Base-by-base conservation (phyloP, 345 rosid species). In the Pugionium cornutum region DNA sequence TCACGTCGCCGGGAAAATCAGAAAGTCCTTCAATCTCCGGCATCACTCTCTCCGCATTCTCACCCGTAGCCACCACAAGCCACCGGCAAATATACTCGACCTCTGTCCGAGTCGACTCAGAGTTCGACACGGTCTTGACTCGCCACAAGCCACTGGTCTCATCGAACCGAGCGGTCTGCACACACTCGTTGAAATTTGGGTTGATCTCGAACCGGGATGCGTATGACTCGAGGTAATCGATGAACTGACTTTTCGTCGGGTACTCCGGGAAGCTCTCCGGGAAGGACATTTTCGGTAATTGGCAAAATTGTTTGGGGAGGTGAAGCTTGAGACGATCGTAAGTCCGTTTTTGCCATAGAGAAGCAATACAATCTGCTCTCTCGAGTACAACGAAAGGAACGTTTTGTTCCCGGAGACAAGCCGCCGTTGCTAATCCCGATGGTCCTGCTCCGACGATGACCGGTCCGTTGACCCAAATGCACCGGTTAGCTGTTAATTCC, bases 31-130 rank as follows among this genome's bases (percentile, higher is more conserved):
- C 84, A 28, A 90, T 68, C 1, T 83, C 95, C 28, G 99, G 97
- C 73, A 62, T 66, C 45, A 85, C 86, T 25, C 83, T 35, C 82
- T 86, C 97, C 1, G 99, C 97, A 75, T 94, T 90, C 75, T 90
- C 97, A 1, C 99, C 97, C 0, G 99, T 94, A 10, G 97, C 99
- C 69, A 90, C 97, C 64, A 94, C 96, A 1, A 94, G 89, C 97
- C 97, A 94, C 55, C 82, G 74, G 84, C 96, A 90, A 45, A 88
- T 73, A 83, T 90, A 94, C 83, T 84, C 96, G 2, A 84, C 77
- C 79, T 94, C 99, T 0, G 77, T 41, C 50, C 55, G 73, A 62
- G 51, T 57, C 37, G 79, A 73, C 61, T 84, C 81, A 4, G 90
- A 18, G 18, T 18, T 18, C 18, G 18, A 78, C 7, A 69, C 75